A percentile compares a stretch with the other conserved stretches of the same genome.
phyloP scores from a whole-genome alignment of 2,329 filamentous ascomycete species.

The Cladosporium sp. region DNA sequence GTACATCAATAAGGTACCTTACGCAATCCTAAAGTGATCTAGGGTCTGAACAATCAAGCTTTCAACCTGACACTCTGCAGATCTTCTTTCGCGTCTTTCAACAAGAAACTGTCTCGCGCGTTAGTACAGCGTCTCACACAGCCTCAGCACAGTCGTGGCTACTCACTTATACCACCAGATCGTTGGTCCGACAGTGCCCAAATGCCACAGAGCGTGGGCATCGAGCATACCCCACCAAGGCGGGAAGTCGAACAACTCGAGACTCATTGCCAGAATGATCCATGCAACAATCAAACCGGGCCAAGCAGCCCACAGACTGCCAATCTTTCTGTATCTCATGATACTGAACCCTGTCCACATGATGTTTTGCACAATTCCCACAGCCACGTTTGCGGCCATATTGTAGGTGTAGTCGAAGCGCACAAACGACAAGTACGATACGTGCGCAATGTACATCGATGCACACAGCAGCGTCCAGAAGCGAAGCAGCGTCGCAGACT shows the following conservation, averaged over 20 bases:
- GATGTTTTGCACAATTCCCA: conserved; percentile 76
- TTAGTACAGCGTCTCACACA: conserved; percentile 12
- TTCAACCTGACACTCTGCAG: conserved; percentile 73
- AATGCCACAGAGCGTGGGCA: conserved; percentile 93
- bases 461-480: conserved; percentile 76
- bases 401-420: conserved; percentile 97
- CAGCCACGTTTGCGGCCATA: conserved; percentile 88
- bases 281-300: conserved; percentile 88
- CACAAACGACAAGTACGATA: conserved; percentile 81
- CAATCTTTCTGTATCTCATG: conserved; percentile 68
- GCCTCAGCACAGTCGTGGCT: not conserved
- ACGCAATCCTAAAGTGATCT: not conserved
- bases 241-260: conserved; percentile 92
- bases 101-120: conserved; percentile 66
- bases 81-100: conserved; percentile 83
- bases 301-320: conserved; percentile 79
- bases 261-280: conserved; percentile 89
- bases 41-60: conserved; percentile 47
- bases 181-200: conserved; percentile 85
- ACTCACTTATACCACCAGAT: conserved; percentile 94
- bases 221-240: conserved; percentile 80
- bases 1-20: not conserved
- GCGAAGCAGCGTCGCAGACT: conserved; percentile 55
- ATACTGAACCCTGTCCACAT: conserved; percentile 87
- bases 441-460: conserved; percentile 70